A percentile compares a stretch with the other conserved stretches of the same genome.
Conservation (phyloP, 257 asterid species). For the Ajuga chamaepitys region DNA sequence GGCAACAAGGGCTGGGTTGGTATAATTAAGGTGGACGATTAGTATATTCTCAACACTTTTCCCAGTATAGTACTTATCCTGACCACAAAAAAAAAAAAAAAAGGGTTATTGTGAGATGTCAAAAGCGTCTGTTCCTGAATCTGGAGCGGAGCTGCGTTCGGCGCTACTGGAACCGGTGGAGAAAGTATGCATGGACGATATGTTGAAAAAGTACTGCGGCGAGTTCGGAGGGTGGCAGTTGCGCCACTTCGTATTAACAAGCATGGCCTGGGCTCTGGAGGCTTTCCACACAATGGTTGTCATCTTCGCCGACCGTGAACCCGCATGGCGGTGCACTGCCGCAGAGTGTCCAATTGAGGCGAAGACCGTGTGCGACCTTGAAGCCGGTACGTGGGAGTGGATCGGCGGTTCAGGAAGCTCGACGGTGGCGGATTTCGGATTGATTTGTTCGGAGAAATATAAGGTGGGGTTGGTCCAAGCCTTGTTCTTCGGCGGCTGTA, state of each 20-base stretch:
- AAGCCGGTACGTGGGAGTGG: constrained; percentile 78
- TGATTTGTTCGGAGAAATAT: constrained; percentile 65
- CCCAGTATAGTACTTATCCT: too few species aligned
- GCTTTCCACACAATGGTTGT: constrained; percentile 86
- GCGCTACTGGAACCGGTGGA: constrained; percentile 16
- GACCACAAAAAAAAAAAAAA: too few species aligned
- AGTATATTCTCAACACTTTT: too few species aligned
- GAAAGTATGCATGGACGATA: constrained; percentile 57
- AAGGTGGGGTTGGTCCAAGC: constrained; percentile 84
- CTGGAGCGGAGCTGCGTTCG: constrained; percentile 16
- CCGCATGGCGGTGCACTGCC: constrained; percentile 49
- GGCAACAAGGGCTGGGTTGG: too few species aligned
- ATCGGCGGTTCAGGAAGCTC: constrained; percentile 50
- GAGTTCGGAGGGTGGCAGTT: constrained; percentile 85
- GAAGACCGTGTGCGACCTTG: constrained; percentile 45
- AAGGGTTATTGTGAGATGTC: too few species aligned
- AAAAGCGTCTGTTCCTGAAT: not conserved
- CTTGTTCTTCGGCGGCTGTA: constrained; percentile 76
- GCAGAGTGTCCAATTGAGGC: constrained; percentile 22
- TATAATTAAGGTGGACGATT: too few species aligned
- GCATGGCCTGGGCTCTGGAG: constrained; percentile 84
- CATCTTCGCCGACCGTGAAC: constrained; percentile 82
- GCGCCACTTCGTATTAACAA: constrained; percentile 60
- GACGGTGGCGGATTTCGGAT: constrained; percentile 71
- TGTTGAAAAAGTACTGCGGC: constrained; percentile 63